Evolutionary conservation across 176 grass and related monocot species (phyloP), one percentile per base, ranked within the genome.

Genomic region (Urochloa ruziziensis): DNA sequence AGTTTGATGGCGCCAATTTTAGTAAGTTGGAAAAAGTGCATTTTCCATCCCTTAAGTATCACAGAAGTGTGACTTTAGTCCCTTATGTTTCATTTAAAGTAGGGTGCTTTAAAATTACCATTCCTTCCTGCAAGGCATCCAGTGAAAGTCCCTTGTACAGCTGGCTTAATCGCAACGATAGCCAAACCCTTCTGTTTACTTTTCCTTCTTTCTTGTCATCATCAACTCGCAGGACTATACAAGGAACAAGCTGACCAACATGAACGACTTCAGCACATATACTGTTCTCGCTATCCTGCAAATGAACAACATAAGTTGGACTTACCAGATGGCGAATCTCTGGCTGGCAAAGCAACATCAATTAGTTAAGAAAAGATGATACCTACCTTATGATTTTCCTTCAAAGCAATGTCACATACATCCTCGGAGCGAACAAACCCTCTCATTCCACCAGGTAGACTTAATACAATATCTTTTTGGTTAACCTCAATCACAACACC

Each of bases 151-250:
- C 89, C 73, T 93, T 98, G 63, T 98, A 79, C 61, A 98, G 80
- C 49, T 88, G 87, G 84, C 96, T 95, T 48, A 98, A 74, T 57
- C 89, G 84, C 59, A 98, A 81, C 25, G 92, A 95, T 66, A 98
- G 53, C 88, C 90, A 98, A 86, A 98, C 86, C 36, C 96, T 87
- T 73, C 58, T 95, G 77, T 85, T 90, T 83, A 78, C 82, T 85
- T 95, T 98, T 84, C 89, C 93, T 82, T 90, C 93, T 82, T 95
- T 95, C 71, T 91, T 98, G 73, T 98, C 92, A 87, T 91, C 89
- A 47, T 98, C 93, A 65, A 98, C 91, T 67, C 75, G 73, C 52
- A 95, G 44, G 48, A 98, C 93, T 34, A 95, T 52, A 84, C 96
- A 98, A 76, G 96, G 75, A 82, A 95, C 86, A 80, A 95, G 91